Percentiles rank a stretch among this genome's conserved stretches.
Conservation (phyloP, 352 stramenopile species). For the Globisporangium nagaii region DNA sequence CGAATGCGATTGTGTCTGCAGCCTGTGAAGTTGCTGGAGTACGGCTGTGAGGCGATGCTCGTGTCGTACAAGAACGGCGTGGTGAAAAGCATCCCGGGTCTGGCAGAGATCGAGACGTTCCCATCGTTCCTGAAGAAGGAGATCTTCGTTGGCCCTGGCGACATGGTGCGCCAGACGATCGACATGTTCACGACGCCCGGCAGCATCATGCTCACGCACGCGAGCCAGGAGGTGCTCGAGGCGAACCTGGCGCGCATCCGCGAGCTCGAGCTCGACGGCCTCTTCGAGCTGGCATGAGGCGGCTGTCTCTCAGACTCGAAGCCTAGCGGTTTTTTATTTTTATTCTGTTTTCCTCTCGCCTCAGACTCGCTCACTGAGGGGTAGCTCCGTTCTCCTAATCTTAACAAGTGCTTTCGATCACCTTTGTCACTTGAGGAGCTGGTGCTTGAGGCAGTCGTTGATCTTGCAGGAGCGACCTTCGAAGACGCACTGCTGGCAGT, state of each 20-base stretch:
- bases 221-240: slow-evolving; percentile 80
- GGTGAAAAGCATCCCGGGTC: slow-evolving; percentile 86
- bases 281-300: slow-evolving; percentile 64
- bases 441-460: slow-evolving; percentile 59
- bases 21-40: slow-evolving; percentile 66
- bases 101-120: slow-evolving; percentile 88
- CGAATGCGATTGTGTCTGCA: slow-evolving; percentile 13
- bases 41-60: slow-evolving; percentile 91
- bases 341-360: too few species aligned
- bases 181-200: slow-evolving; percentile 94
- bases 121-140: slow-evolving; percentile 91
- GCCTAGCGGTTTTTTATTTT: too few species aligned
- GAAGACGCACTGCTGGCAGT: slow-evolving; percentile 50
- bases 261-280: slow-evolving; percentile 67
- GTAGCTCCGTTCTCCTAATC: too few species aligned
- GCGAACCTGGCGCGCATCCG: slow-evolving; percentile 89
- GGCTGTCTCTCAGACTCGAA: too few species aligned
- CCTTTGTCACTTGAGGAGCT: slow-evolving; percentile 29
- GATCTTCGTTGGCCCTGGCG: slow-evolving; percentile 80
- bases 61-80: slow-evolving; percentile 91
- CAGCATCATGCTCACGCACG: slow-evolving; percentile 92
- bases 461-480: slow-evolving; percentile 58
- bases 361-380: too few species aligned
- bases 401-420: background rate
- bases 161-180: slow-evolving; percentile 86